phyloP scores from a whole-genome alignment of 2,329 filamentous ascomycete genomes.

The Clathrospora elynae region DNA sequence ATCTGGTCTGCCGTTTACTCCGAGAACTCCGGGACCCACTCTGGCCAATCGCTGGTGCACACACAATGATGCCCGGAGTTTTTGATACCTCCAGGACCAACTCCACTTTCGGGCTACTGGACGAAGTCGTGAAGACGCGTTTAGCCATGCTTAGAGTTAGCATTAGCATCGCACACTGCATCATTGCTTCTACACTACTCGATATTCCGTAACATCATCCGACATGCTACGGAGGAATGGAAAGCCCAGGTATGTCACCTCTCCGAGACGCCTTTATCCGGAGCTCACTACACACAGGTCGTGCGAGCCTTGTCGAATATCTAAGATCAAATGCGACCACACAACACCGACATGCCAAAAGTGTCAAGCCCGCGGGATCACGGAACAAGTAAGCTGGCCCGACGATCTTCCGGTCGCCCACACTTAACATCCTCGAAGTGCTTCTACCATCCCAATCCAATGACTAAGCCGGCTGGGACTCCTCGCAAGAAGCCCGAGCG shows the following conservation, averaged over 20 bases:
- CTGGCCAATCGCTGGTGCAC: too few relatives aligned
- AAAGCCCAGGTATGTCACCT: slow-evolving; percentile 39
- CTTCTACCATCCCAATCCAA: slow-evolving; percentile 46
- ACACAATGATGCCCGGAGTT: too few relatives aligned
- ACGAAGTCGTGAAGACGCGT: too few relatives aligned
- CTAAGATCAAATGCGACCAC: slow-evolving; percentile 46
- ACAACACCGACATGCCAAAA: slow-evolving; percentile 43
- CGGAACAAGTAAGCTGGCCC: slow-evolving; percentile 35
- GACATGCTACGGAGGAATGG: slow-evolving; percentile 45
- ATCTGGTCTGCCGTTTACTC: too few relatives aligned
- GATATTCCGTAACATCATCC: slow-evolving; percentile 1
- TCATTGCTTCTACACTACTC: slow-evolving; percentile 1
- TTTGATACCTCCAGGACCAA: too few relatives aligned
- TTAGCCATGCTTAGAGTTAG: too few relatives aligned
- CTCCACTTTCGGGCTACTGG: too few relatives aligned
- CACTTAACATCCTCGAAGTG: slow-evolving; percentile 27
- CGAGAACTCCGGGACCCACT: too few relatives aligned
- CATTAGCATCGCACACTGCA: neutral
- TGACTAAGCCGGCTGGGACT: slow-evolving; percentile 45
- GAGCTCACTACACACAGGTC: slow-evolving; percentile 33
- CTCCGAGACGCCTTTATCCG: neutral
- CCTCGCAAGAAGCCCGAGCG: slow-evolving; percentile 44
- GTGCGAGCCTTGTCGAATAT: slow-evolving; percentile 46
- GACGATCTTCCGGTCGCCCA: neutral
- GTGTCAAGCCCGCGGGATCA: slow-evolving; percentile 40